Conservation (phyloP, 139 green algal species). For the Chlorella sp. region DNA sequence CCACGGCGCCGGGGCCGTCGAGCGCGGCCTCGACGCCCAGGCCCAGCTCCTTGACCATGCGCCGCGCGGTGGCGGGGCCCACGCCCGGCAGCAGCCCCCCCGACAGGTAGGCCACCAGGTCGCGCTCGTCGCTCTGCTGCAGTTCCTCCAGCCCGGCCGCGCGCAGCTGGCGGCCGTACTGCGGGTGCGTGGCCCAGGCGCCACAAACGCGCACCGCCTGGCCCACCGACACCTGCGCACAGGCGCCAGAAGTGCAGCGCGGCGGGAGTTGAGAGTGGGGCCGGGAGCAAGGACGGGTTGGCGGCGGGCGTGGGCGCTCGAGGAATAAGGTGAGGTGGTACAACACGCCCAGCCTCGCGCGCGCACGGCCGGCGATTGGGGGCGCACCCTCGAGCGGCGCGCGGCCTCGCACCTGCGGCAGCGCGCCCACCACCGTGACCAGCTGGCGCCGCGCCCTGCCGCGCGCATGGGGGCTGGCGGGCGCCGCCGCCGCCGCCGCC, state of each 20-base stretch:
- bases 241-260: no score
- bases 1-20: slow-evolving; percentile 33
- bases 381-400: no score
- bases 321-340: no score
- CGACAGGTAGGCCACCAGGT: slow-evolving; percentile 40
- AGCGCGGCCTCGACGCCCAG: slow-evolving; percentile 31
- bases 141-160: slow-evolving; percentile 16
- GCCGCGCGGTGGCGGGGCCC: slow-evolving; percentile 39
- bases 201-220: slow-evolving; percentile 40
- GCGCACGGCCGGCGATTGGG: no score
- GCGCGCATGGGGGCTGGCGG: background rate
- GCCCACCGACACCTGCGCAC: slow-evolving; percentile 20
- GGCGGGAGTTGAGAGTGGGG: no score
- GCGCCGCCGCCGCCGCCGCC: background rate
- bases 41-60: slow-evolving; percentile 33
- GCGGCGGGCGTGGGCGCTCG: no score
- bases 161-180: slow-evolving; percentile 43
- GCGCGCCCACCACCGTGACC: slow-evolving; percentile 40
- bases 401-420: slow-evolving; percentile 15
- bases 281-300: no score
- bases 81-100: slow-evolving; percentile 43
- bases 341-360: no score
- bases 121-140: slow-evolving; percentile 1
- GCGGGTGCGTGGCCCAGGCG: slow-evolving; percentile 39
- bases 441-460: background rate